Evolutionary conservation across 2,329 filamentous ascomycete species (phyloP).

Genomic region (Cryphonectria japonica): DNA sequence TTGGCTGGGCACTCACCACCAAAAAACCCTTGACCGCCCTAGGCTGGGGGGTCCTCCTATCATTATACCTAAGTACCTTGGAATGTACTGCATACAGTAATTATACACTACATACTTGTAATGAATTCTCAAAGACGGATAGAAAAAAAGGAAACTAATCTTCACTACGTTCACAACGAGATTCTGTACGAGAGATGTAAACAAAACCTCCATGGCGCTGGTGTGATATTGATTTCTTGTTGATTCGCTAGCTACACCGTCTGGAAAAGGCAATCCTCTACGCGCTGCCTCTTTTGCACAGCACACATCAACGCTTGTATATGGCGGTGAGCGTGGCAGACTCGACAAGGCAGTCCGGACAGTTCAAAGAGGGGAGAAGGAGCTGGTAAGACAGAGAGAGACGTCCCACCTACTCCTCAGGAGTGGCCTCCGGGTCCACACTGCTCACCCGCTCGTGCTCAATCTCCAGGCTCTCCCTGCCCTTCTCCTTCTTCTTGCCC

Average conservation of each 20-base stretch:
- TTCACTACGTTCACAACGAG: not conserved
- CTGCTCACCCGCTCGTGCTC: conserved; percentile 43
- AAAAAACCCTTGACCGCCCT: conserved; percentile 23
- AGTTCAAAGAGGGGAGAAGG: not conserved
- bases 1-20: conserved; percentile 18
- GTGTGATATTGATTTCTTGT: conserved; percentile 14
- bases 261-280: not conserved
- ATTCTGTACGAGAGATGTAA: no score
- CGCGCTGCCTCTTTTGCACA: not conserved
- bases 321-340: not conserved
- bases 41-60: not conserved
- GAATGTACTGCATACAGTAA: not conserved
- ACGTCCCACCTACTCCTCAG: conserved; percentile 18
- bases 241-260: conserved; percentile 8
- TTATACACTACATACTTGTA: not conserved
- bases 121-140: no score
- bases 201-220: conserved; percentile 8
- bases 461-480: conserved; percentile 60
- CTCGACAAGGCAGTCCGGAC: not conserved
- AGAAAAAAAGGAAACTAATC: not conserved
- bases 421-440: conserved; percentile 20
- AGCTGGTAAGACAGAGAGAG: not conserved
- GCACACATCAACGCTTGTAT: not conserved
- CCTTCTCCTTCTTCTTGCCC: conserved; percentile 60
- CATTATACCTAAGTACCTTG: no score